Evolutionary conservation across 2,329 filamentous ascomycete genomes (phyloP).

Genomic region (Colletotrichum shisoi): DNA sequence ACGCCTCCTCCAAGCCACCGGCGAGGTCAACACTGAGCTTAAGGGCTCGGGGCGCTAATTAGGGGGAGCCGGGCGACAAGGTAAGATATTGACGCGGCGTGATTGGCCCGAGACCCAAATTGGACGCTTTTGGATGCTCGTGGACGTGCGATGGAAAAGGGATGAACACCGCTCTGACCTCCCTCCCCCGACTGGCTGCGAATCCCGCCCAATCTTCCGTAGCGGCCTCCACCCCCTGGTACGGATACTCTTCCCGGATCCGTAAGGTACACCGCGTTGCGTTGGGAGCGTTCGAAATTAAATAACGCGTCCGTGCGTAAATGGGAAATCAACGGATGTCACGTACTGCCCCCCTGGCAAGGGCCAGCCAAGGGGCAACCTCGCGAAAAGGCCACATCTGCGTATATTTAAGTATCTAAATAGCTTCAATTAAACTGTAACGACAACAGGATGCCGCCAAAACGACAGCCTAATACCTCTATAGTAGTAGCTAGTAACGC

Average conservation of each 20-base stretch:
- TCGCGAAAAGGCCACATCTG: too few species aligned
- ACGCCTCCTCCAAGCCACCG: constrained; percentile 34
- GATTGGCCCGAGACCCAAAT: constrained; percentile 13
- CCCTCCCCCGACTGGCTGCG: not conserved
- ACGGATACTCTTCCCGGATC: constrained; percentile 11
- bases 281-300: too few species aligned
- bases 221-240: not conserved
- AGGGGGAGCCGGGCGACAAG: constrained; percentile 9
- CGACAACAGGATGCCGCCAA: too few species aligned
- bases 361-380: too few species aligned
- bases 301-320: too few species aligned
- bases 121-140: not conserved
- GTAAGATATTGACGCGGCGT: not conserved
- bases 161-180: constrained; percentile 22
- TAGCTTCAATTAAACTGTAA: too few species aligned
- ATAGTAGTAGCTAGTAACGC: too few species aligned
- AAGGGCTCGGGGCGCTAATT: not conserved
- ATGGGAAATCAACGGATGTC: too few species aligned
- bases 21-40: constrained; percentile 6
- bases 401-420: too few species aligned
- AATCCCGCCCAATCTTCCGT: constrained; percentile 4
- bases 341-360: too few species aligned
- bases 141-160: not conserved
- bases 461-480: too few species aligned
- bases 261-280: too few species aligned